A percentile compares a stretch with the other conserved stretches of the same genome.
phyloP scores from a whole-genome alignment of 495 filamentous ascomycete species.

The Neurospora sp. region DNA sequence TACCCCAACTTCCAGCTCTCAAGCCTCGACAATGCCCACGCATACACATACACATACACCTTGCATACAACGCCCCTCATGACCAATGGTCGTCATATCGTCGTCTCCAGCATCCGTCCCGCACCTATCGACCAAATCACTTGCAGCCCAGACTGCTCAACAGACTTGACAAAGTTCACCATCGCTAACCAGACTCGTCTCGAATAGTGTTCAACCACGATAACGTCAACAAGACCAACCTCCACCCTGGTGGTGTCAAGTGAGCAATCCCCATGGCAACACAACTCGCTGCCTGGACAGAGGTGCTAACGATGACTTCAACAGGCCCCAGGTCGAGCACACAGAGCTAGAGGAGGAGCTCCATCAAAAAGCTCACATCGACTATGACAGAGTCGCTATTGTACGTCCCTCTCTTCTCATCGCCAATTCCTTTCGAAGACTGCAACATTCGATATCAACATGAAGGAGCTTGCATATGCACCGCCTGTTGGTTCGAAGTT shows the following conservation, averaged over 20 bases:
- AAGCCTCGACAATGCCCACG: neutral
- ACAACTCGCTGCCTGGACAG: slow-evolving; percentile 6
- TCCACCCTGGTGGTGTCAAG: slow-evolving; percentile 87
- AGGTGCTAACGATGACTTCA: slow-evolving; percentile 7
- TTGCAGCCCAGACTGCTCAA: slow-evolving; percentile 28
- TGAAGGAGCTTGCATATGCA: neutral
- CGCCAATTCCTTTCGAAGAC: slow-evolving; percentile 19
- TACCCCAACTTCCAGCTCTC: slow-evolving; percentile 1
- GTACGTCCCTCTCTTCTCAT: slow-evolving; percentile 29
- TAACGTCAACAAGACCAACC: slow-evolving; percentile 77
- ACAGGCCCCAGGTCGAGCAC: slow-evolving; percentile 73
- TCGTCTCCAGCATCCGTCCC: neutral
- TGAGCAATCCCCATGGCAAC: slow-evolving; percentile 40
- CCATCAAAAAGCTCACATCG: slow-evolving; percentile 96
- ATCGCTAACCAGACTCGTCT: neutral
- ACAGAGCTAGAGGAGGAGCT: slow-evolving; percentile 95
- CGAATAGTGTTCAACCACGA: slow-evolving; percentile 51
- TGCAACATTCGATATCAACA: neutral
- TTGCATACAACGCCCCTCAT: neutral
- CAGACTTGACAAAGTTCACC: slow-evolving; percentile 20
- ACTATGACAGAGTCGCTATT: slow-evolving; percentile 97
- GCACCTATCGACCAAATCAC: neutral
- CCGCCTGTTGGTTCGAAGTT: neutral
- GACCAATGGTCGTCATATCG: neutral
- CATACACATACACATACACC: neutral